Percentiles rank a stretch among this genome's conserved stretches.
Evolutionary conservation across 768 basidiomycete species (phyloP).

Genomic region (Tulasnella sp.): DNA sequence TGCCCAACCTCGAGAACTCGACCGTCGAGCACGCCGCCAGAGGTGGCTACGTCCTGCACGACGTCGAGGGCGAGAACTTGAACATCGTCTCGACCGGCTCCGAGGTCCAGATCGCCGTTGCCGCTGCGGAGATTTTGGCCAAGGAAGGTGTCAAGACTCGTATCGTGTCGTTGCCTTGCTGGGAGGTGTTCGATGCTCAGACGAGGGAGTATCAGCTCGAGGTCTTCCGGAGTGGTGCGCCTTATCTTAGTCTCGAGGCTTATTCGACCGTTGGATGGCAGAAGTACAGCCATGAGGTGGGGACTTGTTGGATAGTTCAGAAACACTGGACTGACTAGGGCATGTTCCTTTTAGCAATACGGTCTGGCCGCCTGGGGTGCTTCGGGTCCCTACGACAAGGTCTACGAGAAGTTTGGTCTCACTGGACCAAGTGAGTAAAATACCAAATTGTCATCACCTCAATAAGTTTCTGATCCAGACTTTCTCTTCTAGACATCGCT

Average conservation of each 20-base stretch:
- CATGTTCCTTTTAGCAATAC: constrained; percentile 40
- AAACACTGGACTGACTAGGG: not conserved
- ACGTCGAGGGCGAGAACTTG: constrained; percentile 67
- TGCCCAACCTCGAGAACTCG: constrained; percentile 65
- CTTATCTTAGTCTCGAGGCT: constrained; percentile 83
- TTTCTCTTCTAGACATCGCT: constrained; percentile 50
- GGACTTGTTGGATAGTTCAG: constrained; percentile 13
- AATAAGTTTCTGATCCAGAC: constrained; percentile 3
- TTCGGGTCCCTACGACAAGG: constrained; percentile 80
- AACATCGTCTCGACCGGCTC: constrained; percentile 84
- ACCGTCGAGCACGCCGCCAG: constrained; percentile 68
- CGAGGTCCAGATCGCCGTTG: constrained; percentile 79
- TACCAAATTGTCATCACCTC: constrained; percentile 7
- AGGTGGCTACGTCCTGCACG: constrained; percentile 85
- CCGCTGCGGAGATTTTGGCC: constrained; percentile 71
- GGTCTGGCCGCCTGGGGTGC: constrained; percentile 72
- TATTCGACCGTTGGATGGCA: constrained; percentile 74
- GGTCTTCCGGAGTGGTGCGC: constrained; percentile 80
- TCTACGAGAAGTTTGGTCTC: constrained; percentile 85
- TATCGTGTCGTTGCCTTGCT: constrained; percentile 81
- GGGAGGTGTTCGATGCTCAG: constrained; percentile 80
- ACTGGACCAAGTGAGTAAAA: constrained; percentile 52
- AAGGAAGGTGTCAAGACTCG: constrained; percentile 69
- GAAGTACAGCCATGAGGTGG: constrained; percentile 76
- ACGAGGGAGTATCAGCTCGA: constrained; percentile 64